phyloP scores from a whole-genome alignment of 2,329 filamentous ascomycete genomes.

The Periglandula ipomoeae region DNA sequence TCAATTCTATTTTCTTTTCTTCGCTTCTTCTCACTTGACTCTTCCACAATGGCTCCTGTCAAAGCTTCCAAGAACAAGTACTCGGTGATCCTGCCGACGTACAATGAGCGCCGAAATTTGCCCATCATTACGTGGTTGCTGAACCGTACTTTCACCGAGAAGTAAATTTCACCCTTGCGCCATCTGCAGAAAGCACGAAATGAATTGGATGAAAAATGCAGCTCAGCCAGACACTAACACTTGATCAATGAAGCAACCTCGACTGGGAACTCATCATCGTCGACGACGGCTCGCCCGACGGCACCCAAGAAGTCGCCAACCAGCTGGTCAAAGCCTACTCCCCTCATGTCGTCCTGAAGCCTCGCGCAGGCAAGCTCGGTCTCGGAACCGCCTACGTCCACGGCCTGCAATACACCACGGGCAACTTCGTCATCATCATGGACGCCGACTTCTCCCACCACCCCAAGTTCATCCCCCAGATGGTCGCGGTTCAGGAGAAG shows the following conservation, averaged over 20 bases:
- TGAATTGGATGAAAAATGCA: not conserved
- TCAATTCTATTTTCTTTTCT: not conserved
- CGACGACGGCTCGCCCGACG: conserved; percentile 95
- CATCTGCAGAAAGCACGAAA: not conserved
- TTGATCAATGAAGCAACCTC: conserved; percentile 56
- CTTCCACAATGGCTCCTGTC: conserved; percentile 34
- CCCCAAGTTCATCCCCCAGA: conserved; percentile 95
- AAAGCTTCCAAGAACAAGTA: conserved; percentile 60
- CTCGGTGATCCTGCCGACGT: conserved; percentile 94
- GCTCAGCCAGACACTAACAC: not conserved
- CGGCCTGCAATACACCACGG: conserved; percentile 79
- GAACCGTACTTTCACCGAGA: conserved; percentile 81
- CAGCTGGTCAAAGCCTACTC: conserved; percentile 84
- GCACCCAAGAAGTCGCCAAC: conserved; percentile 80
- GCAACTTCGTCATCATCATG: conserved; percentile 99
- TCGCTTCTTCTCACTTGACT: not conserved
- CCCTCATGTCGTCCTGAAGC: conserved; percentile 71
- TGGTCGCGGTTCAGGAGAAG: conserved; percentile 72
- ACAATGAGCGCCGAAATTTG: conserved; percentile 96
- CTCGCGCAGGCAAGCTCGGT: conserved; percentile 90
- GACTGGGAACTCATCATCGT: conserved; percentile 98
- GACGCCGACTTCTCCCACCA: conserved; percentile 99
- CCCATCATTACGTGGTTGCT: conserved; percentile 94
- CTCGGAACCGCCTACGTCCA: conserved; percentile 95
- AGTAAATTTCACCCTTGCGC: conserved; percentile 39